Conservation (phyloP, 768 basidiomycete species). For the Phylloporus arenicola region DNA sequence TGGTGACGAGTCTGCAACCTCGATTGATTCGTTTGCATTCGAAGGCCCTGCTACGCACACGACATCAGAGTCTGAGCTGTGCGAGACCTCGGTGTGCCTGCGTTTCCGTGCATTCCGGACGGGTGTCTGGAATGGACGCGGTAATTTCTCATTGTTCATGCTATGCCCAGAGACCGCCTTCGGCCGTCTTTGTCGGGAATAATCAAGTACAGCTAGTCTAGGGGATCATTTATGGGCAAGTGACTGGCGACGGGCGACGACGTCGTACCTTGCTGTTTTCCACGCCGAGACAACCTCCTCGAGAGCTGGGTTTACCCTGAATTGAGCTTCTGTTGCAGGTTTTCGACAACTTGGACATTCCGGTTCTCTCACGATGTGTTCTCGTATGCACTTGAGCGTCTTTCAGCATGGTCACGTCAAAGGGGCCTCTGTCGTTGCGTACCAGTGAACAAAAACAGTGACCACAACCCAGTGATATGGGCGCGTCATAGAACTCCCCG, state of each 20-base stretch:
- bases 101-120: conserved; percentile 32
- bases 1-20: conserved; percentile 20
- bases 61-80: conserved; percentile 25
- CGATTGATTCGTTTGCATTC: conserved; percentile 19
- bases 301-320: conserved; percentile 63
- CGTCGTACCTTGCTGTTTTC: conserved; percentile 58
- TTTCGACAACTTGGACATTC: conserved; percentile 74
- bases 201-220: conserved; percentile 41
- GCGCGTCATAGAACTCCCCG: conserved; percentile 64
- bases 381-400: conserved; percentile 59
- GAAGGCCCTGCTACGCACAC: conserved; percentile 30
- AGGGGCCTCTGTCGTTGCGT: conserved; percentile 20
- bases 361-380: conserved; percentile 49
- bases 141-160: conserved; percentile 9
- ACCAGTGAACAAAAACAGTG: conserved; percentile 82
- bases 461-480: conserved; percentile 69
- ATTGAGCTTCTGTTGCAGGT: conserved; percentile 50
- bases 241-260: not conserved
- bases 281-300: conserved; percentile 70
- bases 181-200: conserved; percentile 34
- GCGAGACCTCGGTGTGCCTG: conserved; percentile 21
- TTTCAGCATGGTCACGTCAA: conserved; percentile 4
- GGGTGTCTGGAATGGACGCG: conserved; percentile 14
- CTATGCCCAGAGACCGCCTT: conserved; percentile 5
- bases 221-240: not conserved